Evolutionary conservation across 306 rosid species (phyloP).

Genomic region (Hippophae gyantsensis): DNA sequence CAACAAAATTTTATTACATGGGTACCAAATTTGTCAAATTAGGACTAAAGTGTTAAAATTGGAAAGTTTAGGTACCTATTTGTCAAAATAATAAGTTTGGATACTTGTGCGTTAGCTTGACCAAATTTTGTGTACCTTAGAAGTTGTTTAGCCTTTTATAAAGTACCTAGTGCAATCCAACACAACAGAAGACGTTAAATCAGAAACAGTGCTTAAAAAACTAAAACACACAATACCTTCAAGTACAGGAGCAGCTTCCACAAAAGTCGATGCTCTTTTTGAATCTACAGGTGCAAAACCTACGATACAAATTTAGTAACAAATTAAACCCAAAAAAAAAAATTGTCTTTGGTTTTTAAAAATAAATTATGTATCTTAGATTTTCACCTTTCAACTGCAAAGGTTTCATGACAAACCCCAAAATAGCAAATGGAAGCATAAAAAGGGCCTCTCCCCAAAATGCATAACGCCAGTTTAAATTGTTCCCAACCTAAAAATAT

Average conservation of each 20-base stretch:
- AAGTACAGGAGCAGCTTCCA: slow-evolving; percentile 36
- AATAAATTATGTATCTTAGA: slow-evolving; percentile 14
- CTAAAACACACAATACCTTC: slow-evolving; percentile 38
- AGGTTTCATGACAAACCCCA: slow-evolving; percentile 73
- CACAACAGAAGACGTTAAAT: neutral
- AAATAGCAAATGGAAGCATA: slow-evolving; percentile 87
- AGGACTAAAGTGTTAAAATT: too few relatives aligned
- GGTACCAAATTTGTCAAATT: too few relatives aligned
- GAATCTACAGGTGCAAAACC: slow-evolving; percentile 55
- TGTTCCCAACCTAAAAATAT: slow-evolving; percentile 57
- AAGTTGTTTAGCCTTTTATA: too few relatives aligned
- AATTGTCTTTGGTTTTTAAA: slow-evolving; percentile 14
- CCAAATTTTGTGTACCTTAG: too few relatives aligned
- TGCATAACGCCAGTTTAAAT: slow-evolving; percentile 70
- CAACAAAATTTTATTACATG: too few relatives aligned
- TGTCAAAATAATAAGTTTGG: too few relatives aligned
- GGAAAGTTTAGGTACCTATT: too few relatives aligned
- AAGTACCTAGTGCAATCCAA: too few relatives aligned
- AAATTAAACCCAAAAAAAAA: slow-evolving; percentile 8
- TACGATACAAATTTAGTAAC: slow-evolving; percentile 24
- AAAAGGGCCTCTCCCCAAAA: slow-evolving; percentile 74
- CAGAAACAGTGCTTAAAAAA: neutral
- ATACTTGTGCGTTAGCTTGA: too few relatives aligned
- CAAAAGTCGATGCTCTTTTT: slow-evolving; percentile 25
- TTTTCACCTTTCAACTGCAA: slow-evolving; percentile 60